Evolutionary conservation across 345 rosid species (phyloP).

Genomic region (Microthlaspi erraticum): DNA sequence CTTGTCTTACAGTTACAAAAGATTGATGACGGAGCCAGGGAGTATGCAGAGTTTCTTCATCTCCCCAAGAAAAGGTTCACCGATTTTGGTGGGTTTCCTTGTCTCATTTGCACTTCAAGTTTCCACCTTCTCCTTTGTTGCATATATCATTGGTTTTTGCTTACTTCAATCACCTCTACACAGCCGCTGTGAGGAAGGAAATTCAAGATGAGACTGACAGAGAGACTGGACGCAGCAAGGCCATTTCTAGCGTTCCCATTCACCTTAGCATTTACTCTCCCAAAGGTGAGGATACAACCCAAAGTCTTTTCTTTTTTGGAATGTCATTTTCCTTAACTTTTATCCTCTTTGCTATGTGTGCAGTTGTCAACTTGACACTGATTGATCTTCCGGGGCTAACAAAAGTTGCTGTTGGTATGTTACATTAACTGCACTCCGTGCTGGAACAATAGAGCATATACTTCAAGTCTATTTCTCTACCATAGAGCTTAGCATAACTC

Average conservation of each 20-base stretch:
- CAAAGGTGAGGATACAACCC: slow-evolving; percentile 52
- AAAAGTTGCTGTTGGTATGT: slow-evolving; percentile 97
- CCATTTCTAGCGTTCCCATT: slow-evolving; percentile 94
- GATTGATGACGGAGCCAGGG: slow-evolving; percentile 86
- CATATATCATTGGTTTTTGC: neutral
- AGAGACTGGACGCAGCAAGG: slow-evolving; percentile 92
- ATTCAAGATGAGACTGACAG: slow-evolving; percentile 98
- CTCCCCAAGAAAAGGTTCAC: slow-evolving; percentile 80
- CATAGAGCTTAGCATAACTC: slow-evolving; percentile 7
- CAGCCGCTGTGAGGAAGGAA: slow-evolving; percentile 99
- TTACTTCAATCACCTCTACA: slow-evolving; percentile 34
- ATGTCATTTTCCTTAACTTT: neutral
- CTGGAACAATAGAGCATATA: slow-evolving; percentile 17
- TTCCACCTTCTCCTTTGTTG: neutral
- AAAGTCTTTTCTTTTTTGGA: neutral
- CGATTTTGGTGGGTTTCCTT: slow-evolving; percentile 68
- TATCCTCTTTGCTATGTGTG: slow-evolving; percentile 37
- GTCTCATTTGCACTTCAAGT: slow-evolving; percentile 5
- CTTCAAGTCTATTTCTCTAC: slow-evolving; percentile 15
- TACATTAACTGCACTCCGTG: slow-evolving; percentile 7
- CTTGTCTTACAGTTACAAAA: slow-evolving; percentile 98
- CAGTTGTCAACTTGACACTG: slow-evolving; percentile 98
- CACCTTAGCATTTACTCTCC: slow-evolving; percentile 98
- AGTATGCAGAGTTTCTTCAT: slow-evolving; percentile 98
- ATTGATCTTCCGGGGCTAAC: slow-evolving; percentile 99